These are phyloP conservation scores for Fusarium gaditjirri DNA, from an alignment of 2,329 filamentous ascomycete species.

Conservation along the genomic window DNA sequence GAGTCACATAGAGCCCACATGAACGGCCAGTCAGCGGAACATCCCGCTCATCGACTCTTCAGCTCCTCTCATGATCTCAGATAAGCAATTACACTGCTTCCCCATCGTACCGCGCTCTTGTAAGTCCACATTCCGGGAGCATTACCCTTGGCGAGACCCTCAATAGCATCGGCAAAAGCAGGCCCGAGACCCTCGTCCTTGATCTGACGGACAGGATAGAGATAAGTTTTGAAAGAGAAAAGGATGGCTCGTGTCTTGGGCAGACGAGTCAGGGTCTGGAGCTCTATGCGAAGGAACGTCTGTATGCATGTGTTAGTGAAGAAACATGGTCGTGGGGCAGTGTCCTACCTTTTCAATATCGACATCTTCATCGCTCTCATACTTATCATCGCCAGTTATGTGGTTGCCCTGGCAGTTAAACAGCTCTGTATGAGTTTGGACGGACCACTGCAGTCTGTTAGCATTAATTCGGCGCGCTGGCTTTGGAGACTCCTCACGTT, in stretches of 20 bases:
- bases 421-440: slow-evolving; percentile 33
- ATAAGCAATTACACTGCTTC: slow-evolving; percentile 23
- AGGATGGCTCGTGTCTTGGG: slow-evolving; percentile 28
- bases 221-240: slow-evolving; percentile 36
- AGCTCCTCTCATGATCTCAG: slow-evolving; percentile 13
- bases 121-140: slow-evolving; percentile 38
- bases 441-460: slow-evolving; percentile 35
- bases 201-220: slow-evolving; percentile 29
- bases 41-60: neutral
- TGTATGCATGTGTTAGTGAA: neutral
- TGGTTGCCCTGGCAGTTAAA: slow-evolving; percentile 29
- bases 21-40: no score
- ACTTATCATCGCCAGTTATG: slow-evolving; percentile 29
- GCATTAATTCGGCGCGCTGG: accelerated
- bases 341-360: slow-evolving; percentile 9
- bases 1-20: neutral
- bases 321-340: accelerated
- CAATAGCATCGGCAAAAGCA: slow-evolving; percentile 33
- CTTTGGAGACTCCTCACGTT: slow-evolving; percentile 52
- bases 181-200: slow-evolving; percentile 24
- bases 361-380: slow-evolving; percentile 10
- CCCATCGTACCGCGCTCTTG: slow-evolving; percentile 33
- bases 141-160: slow-evolving; percentile 29
- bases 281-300: slow-evolving; percentile 34
- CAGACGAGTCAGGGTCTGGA: slow-evolving; percentile 29